Evolutionary conservation across 2,329 filamentous ascomycete species (phyloP), one percentile per base, ranked within the genome.

Genomic region (Exophiala calicioides): DNA sequence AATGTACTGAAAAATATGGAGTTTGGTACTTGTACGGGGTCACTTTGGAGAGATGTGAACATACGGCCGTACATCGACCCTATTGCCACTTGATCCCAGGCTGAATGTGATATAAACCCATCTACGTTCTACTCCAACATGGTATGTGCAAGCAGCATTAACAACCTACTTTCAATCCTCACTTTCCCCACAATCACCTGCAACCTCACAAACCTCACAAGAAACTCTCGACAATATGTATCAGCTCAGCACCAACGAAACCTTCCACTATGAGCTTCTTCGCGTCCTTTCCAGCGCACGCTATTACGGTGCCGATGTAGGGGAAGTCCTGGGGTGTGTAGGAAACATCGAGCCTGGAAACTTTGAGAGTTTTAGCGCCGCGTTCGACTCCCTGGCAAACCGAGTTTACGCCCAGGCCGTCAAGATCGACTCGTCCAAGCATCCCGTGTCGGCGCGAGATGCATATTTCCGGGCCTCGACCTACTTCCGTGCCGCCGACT

Each of bases 401-500:
- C 18, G 32, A 15, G 29, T 39, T 18, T 13, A 12, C 1, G 23
- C 29, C 9, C 6, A 3, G n/a, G n/a, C 31, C 9, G 38, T 56
- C 27, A 42, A 44, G 9, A 46, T 37, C 3, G 34, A 44, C 20
- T 23, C 9, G 9, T n/a, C n/a, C n/a, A 16, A 45, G 12, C 23
- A 50, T 5, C 54, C 31, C 29, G 31, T 47, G 23, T 39, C 44
- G 26, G 29, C 52, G 13, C 45, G 65, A 8, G 62, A 68, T 33
- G 58, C 60, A 9, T 57, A 56, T 54, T 73, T 75, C 53, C 63
- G 61, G 4, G 65, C 69, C 1, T 52, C 72, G 1, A 65, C 58
- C 1, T 76, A 76, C 57, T 74, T 67, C 53, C 66, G 71, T 21
- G 42, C 58, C 0, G 65, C 73, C 5, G 66, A 68, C 45, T 69